phyloP scores from a whole-genome alignment of 2,329 filamentous ascomycete genomes.

The Akanthomyces muscarius region DNA sequence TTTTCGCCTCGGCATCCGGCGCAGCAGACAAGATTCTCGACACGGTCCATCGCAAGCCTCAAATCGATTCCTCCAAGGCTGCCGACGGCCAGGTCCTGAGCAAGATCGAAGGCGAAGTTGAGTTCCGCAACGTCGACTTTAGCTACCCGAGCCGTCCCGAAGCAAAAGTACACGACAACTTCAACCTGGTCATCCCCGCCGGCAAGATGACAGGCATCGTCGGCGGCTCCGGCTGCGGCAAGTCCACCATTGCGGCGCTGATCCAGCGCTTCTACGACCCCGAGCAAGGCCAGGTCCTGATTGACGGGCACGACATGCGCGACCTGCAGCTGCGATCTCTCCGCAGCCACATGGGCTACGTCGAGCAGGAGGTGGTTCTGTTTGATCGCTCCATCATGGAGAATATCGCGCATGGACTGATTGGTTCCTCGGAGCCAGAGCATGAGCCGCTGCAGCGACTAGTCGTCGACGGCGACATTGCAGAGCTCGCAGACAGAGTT shows the following conservation, averaged over 20 bases:
- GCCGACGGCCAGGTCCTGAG: slow-evolving; percentile 36
- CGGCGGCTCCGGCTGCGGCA: slow-evolving; percentile 63
- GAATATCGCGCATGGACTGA: slow-evolving; percentile 45
- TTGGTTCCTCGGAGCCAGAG: slow-evolving; percentile 38
- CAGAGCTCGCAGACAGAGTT: slow-evolving; percentile 39
- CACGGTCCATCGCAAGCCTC: slow-evolving; percentile 48
- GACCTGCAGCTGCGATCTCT: slow-evolving; percentile 55
- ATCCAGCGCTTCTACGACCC: slow-evolving; percentile 63
- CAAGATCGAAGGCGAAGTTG: slow-evolving; percentile 13
- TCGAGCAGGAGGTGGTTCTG: slow-evolving; percentile 59
- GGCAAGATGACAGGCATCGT: slow-evolving; percentile 67
- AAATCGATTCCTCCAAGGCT: slow-evolving; percentile 35
- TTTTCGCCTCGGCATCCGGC: slow-evolving; percentile 51
- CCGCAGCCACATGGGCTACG: slow-evolving; percentile 52
- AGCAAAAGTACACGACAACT: slow-evolving; percentile 52
- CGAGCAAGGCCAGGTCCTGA: slow-evolving; percentile 34
- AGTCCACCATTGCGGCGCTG: slow-evolving; percentile 64
- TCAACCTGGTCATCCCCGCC: slow-evolving; percentile 50
- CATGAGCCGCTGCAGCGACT: slow-evolving; percentile 39
- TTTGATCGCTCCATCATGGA: slow-evolving; percentile 55
- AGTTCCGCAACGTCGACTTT: slow-evolving; percentile 35
- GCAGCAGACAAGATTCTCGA: slow-evolving; percentile 50
- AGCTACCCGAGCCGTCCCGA: slow-evolving; percentile 42
- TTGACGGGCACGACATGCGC: slow-evolving; percentile 42
- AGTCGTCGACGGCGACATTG: slow-evolving; percentile 41